phyloP scores from a whole-genome alignment of 2,329 filamentous ascomycete species.

The Penicillium sp. region DNA sequence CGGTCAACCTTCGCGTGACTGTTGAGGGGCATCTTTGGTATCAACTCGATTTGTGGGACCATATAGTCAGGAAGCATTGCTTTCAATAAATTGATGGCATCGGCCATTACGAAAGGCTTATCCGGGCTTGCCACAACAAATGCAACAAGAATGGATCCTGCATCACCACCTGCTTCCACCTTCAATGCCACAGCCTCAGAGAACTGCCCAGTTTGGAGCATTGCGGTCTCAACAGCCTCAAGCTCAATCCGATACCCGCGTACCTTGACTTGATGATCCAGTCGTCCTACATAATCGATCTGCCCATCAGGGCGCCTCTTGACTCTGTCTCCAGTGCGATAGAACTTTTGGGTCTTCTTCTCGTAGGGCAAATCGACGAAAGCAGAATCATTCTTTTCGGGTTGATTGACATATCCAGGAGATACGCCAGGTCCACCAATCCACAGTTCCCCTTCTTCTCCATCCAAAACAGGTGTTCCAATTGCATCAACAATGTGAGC shows the following conservation, averaged over 20 bases:
- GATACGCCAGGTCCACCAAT: conserved; percentile 60
- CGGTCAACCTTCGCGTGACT: conserved; percentile 67
- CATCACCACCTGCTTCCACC: conserved; percentile 8
- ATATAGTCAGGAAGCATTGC: conserved; percentile 68
- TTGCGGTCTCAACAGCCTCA: conserved; percentile 76
- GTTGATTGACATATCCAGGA: conserved; percentile 65
- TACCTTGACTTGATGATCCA: conserved; percentile 84
- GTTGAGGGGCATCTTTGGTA: conserved; percentile 67
- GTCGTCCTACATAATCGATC: conserved; percentile 70
- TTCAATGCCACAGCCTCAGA: conserved; percentile 13
- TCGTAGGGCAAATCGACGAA: neutral
- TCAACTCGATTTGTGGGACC: conserved; percentile 67
- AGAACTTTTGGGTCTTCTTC: conserved; percentile 46
- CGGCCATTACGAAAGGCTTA: conserved; percentile 36
- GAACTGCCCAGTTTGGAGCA: conserved; percentile 17
- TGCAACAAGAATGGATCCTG: conserved; percentile 18
- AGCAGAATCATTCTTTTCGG: conserved; percentile 52
- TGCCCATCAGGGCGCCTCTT: conserved; percentile 62
- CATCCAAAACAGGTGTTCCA: conserved; percentile 4
- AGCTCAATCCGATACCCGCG: conserved; percentile 88
- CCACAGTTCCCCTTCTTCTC: conserved; percentile 22
- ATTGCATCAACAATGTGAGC: conserved; percentile 14
- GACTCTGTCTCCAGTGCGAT: conserved; percentile 69
- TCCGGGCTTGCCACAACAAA: conserved; percentile 44
- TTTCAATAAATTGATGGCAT: conserved; percentile 62